Conservation (phyloP, 331 rosid genomes). For the Dryas integrifolia region DNA sequence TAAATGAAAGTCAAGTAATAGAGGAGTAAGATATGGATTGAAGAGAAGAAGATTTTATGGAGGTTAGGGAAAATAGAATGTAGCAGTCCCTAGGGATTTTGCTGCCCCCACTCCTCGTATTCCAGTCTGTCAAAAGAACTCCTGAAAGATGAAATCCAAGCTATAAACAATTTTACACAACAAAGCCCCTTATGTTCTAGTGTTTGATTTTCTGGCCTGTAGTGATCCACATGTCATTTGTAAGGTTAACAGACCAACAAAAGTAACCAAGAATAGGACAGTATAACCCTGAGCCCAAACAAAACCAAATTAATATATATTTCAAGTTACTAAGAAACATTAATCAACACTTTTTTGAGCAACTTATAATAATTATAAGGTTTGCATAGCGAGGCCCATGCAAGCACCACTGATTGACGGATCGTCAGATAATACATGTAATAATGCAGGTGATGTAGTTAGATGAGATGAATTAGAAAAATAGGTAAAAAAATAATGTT, state of each 20-base stretch:
- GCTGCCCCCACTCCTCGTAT: too few relatives aligned
- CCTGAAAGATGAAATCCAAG: background rate
- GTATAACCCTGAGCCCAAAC: background rate
- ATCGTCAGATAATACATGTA: background rate
- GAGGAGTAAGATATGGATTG: too few relatives aligned
- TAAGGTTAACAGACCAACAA: background rate
- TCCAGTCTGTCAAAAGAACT: too few relatives aligned
- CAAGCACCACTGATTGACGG: background rate
- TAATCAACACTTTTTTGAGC: too few relatives aligned
- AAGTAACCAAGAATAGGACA: background rate
- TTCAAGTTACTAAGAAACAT: background rate
- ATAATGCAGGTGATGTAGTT: background rate
- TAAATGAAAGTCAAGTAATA: too few relatives aligned
- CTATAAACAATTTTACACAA: background rate
- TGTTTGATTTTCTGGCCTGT: background rate
- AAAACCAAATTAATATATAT: background rate
- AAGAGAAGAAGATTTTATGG: too few relatives aligned
- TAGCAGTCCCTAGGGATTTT: too few relatives aligned
- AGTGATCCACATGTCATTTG: background rate
- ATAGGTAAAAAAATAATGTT: background rate
- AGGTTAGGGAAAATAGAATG: too few relatives aligned
- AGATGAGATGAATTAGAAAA: constrained; percentile 1
- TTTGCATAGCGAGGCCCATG: background rate
- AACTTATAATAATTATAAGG: background rate
- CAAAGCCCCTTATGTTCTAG: background rate